These are phyloP conservation scores for Quercus lobata DNA, from an alignment of 331 rosid genomes.

Conservation along the genomic window DNA sequence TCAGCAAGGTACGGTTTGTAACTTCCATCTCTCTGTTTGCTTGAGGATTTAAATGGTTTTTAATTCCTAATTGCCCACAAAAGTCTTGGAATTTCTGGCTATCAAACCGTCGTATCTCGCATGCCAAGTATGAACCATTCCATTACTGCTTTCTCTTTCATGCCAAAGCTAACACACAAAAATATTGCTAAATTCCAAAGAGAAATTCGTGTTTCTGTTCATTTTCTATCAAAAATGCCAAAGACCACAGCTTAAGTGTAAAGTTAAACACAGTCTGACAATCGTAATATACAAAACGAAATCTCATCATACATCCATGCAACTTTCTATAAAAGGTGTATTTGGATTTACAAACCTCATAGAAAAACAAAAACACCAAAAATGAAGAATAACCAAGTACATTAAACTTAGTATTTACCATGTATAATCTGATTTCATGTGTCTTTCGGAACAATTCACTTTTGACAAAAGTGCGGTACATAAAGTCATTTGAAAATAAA, in stretches of 20 bases:
- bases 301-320: neutral
- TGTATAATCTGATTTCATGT: neutral
- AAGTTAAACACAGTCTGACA: constrained; percentile 9
- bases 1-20: neutral
- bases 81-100: too few relatives aligned
- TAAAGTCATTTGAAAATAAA: neutral
- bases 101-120: too few relatives aligned
- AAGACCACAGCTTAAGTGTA: neutral
- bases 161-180: too few relatives aligned
- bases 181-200: too few relatives aligned
- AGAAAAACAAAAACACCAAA: neutral
- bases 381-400: neutral
- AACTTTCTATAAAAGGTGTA: neutral
- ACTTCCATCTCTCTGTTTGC: neutral
- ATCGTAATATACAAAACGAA: constrained; percentile 8
- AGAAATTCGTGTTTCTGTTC: too few relatives aligned
- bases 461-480: neutral
- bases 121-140: too few relatives aligned
- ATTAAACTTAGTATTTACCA: constrained; percentile 8
- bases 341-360: neutral
- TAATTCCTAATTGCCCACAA: neutral
- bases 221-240: too few relatives aligned
- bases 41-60: neutral
- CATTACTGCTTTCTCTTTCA: too few relatives aligned
- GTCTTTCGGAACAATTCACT: constrained; percentile 2